These are phyloP conservation scores for Gnomoniopsis sp. DNA, from an alignment of 2,329 filamentous ascomycete species.

Conservation along the genomic window DNA sequence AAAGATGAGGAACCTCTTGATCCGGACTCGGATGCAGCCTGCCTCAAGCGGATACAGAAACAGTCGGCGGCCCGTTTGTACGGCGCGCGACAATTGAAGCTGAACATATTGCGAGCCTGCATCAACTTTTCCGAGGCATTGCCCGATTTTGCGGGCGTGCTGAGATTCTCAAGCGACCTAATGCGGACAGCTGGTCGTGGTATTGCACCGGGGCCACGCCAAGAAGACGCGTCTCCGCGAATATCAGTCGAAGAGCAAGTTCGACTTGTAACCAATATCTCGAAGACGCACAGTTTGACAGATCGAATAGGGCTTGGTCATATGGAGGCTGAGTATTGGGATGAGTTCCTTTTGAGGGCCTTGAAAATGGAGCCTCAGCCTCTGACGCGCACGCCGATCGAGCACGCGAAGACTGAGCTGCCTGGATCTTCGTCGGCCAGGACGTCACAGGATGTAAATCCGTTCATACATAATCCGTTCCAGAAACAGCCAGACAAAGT, in stretches of 20 bases:
- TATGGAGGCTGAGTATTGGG: slow-evolving; percentile 87
- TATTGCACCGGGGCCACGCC: slow-evolving; percentile 67
- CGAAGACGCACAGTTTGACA: slow-evolving; percentile 76
- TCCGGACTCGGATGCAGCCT: slow-evolving; percentile 49
- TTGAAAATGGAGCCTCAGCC: slow-evolving; percentile 66
- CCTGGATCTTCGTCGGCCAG: slow-evolving; percentile 47
- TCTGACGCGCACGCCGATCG: slow-evolving; percentile 58
- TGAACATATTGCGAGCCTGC: slow-evolving; percentile 83
- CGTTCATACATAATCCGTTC: slow-evolving; percentile 95
- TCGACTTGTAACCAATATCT: slow-evolving; percentile 79
- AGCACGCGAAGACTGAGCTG: slow-evolving; percentile 57
- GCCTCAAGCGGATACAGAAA: slow-evolving; percentile 55
- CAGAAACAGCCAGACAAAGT: slow-evolving; percentile 63
- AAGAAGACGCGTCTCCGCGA: slow-evolving; percentile 65
- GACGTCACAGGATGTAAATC: slow-evolving; percentile 64
- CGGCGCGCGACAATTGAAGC: slow-evolving; percentile 76
- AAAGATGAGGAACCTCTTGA: slow-evolving; percentile 16
- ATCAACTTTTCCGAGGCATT: slow-evolving; percentile 92
- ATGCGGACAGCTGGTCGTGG: slow-evolving; percentile 79
- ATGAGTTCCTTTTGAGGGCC: slow-evolving; percentile 85
- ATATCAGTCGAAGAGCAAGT: slow-evolving; percentile 81
- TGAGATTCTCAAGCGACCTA: slow-evolving; percentile 81
- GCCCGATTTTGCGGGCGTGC: slow-evolving; percentile 86
- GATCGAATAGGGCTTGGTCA: slow-evolving; percentile 68
- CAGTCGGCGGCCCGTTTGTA: slow-evolving; percentile 62